Base-by-base conservation (phyloP, 2,329 filamentous ascomycete genomes). In the Claviceps citrina region DNA sequence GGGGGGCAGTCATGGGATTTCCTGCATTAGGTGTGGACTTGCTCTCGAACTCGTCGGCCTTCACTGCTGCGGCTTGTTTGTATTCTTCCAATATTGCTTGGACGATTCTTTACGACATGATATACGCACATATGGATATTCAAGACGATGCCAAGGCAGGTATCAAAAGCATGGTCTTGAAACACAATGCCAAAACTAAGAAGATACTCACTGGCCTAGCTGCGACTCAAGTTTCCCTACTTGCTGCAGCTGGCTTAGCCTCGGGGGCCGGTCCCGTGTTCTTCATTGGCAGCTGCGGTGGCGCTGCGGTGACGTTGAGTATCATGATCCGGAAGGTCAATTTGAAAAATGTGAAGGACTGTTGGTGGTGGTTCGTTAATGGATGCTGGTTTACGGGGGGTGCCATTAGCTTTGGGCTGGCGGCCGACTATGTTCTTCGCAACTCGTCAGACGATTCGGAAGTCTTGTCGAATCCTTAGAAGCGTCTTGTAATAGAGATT, bases 101-200 rank as follows among this genome's bases (percentile, higher is more conserved):
- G 86, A 93, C 84, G 0, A 71, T 93, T 20, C 62, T 93, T 30
- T 93, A 93, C 57, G 85, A 93, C 57, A 93, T 91, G 76, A 85
- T 93, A 25, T 93, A 93, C 58, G 85, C 85, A 12, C 85, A 93
- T 56, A 89, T 91, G 78, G 85, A 93, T 52, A 81, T 89, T 57
- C 79, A 79, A 52, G 84, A 93, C 50, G 85, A 93, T 54, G 76
- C 69, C 45, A 86, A 85, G 58, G 84, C 80, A 0, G 86, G 85
- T 7, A 91, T 93, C 62, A 93, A 89, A 65, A 84, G 79, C 52
- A 91, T 93, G 49, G 85, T 82, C 1, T 65, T 93, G 30, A 80
- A 81, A 55, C 84, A 93, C 49, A 79, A 83, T 46, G 68, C 72
- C 5, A 71, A 86, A 45, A 87, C 84, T 1, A 93, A 91, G 59